Base-by-base conservation (phyloP, 2,329 filamentous ascomycete genomes). In the Pseudogymnoascus destructans region DNA sequence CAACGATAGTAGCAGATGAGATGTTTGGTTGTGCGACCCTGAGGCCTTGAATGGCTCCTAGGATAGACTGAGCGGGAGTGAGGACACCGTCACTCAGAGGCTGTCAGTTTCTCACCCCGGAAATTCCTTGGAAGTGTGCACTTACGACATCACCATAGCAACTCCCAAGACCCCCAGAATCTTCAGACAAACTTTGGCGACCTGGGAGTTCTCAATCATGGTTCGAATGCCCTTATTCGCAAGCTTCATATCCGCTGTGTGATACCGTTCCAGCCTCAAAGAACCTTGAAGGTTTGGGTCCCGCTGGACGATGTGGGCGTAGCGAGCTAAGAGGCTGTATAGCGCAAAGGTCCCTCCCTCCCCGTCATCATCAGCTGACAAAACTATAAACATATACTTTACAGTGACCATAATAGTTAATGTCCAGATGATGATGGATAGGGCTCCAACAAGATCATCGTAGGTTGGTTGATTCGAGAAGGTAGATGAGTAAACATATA, bases 401-500 rank as follows among this genome's bases (percentile, higher is more conserved):
- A 85, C 63, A 0, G 82, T 85, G 33, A 87, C 83, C 71, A 87
- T 85, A 61, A 86, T 71, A 21, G 81, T 84, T 32, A 87, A 70
- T 0, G 82, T 79, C 84, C 84, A 87, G 49, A 87, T 78, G 61
- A 87, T 80, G 42, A 87, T 76, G 3, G 84, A 87, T 1, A 87
- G 71, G 0, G 80, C 82, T 52, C 84, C 81, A 49, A 86, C 73
- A 2, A 87, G 73, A 63, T 85, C 79, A 19, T 79, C 73, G 63
- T 78, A 77, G 5, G 71, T 73, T 0, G 82, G 82, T 13, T 76
- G 70, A 2, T 72, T 70, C 23, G 75, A 73, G 65, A 87, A 87
- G 0, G 81, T 85, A n/a, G 80, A 83, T 15, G 82, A 86, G 68
- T 74, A 87, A 15, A 87, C 84, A 64, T 87, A 87, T 15, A 87